Base-by-base conservation (phyloP, 441 rosid species). In the Arabidopsis hybrid region DNA sequence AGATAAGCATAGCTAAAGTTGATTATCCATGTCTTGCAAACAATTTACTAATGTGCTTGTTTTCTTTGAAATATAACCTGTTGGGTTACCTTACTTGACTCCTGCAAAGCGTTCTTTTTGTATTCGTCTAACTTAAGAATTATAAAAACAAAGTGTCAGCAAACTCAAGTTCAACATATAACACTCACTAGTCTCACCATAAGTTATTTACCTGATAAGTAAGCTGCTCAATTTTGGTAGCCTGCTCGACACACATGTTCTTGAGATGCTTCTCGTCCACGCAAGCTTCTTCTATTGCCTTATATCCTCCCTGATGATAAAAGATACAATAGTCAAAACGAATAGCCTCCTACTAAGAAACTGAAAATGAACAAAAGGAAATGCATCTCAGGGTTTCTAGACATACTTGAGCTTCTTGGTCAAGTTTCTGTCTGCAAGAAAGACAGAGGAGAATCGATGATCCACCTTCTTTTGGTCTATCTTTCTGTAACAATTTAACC, bases 221-320 rank as follows among this genome's bases (percentile, higher is more conserved):
- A 53, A 95, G 83, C 78, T 83, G 83, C 85, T 92, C 91, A 75
- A 92, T 89, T 89, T 83, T 85, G 65, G 88, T 87, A 64, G 88
- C 93, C 73, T 92, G 97, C 80, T 91, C 90, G 77, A 59, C 34
- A 57, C 96, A 91, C 36, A 86, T 55, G 65, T 46, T 81, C 87
- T 90, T 88, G 65, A 78, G 73, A 72, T 67, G 60, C 63, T 67
- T 78, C 70, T 72, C 70, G 13, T 61, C 65, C 0, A 1, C 7
- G 14, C 46, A 55, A 63, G 65, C 66, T 55, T 69, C 74, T 53
- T 68, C 74, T 35, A 64, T 34, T 53, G 65, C 74, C 55, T 59
- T 39, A 18, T 8, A 21, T 61, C 59, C 79, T 40, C 72, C 80
- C 80, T 76, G 42, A 7, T 57, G 32, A 66, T 12, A 65, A 2